Conservation (phyloP, 352 stramenopile species). For the Blastocystis sp. region DNA sequence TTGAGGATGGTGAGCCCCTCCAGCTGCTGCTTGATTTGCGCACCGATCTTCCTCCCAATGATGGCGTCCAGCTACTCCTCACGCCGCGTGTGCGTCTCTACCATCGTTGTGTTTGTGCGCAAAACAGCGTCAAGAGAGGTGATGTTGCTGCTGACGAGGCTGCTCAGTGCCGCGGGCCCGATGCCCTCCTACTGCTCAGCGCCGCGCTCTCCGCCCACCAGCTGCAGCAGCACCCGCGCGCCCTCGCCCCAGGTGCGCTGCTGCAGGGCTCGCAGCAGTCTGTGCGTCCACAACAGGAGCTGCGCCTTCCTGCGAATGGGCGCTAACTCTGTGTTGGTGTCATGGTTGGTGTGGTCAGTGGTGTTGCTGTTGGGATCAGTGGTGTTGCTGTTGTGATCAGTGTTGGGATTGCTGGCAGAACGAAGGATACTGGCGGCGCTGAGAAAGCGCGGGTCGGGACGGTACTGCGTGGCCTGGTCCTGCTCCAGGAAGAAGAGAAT, state of each 20-base stretch:
- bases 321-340: too few relatives aligned
- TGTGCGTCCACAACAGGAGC: slow-evolving; percentile 30
- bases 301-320: not conserved
- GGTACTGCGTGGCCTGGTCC: not conserved
- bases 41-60: slow-evolving; percentile 3
- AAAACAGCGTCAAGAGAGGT: not conserved
- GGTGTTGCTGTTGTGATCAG: not conserved
- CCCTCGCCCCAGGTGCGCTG: slow-evolving; percentile 45
- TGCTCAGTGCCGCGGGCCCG: slow-evolving; percentile 38
- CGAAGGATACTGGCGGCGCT: not conserved
- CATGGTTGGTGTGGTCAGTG: too few relatives aligned
- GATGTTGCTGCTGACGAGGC: not conserved
- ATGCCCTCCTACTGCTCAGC: not conserved
- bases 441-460: not conserved
- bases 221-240: slow-evolving; percentile 5
- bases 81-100: not conserved
- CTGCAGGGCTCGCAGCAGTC: not conserved
- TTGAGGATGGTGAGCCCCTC: not conserved
- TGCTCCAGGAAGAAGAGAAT: slow-evolving; percentile 47
- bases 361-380: not conserved
- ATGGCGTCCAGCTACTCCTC: slow-evolving; percentile 48
- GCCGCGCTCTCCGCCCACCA: not conserved
- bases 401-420: not conserved
- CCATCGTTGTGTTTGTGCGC: not conserved
- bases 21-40: slow-evolving; percentile 24